Percentiles rank a stretch among this genome's conserved stretches.
Evolutionary conservation across 2,329 filamentous ascomycete species (phyloP).

Genomic region (Fusarium scirpi): DNA sequence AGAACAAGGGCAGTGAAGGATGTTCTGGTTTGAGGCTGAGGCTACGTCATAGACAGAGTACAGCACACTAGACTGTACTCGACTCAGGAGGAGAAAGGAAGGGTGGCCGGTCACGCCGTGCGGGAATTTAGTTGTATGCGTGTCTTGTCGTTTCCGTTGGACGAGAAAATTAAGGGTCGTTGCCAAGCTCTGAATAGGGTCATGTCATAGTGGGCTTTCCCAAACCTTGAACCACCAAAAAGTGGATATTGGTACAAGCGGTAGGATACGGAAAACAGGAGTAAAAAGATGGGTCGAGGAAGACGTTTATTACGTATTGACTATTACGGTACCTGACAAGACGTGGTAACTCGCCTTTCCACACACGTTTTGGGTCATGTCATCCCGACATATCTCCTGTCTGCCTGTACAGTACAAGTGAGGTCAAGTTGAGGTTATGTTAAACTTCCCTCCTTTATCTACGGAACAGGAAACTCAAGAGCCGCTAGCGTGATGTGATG

Average conservation of each 20-base stretch:
- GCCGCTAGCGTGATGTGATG: conserved; percentile 9
- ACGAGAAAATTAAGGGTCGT: conserved; percentile 1
- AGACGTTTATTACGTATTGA: background rate
- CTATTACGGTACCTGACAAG: background rate
- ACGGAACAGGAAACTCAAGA: background rate
- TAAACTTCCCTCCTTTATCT: background rate
- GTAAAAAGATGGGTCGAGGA: background rate
- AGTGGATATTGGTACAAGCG: background rate
- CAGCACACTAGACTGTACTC: background rate
- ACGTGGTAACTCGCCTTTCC: background rate
- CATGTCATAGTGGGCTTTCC: conserved; percentile 13
- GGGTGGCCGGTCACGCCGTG: background rate
- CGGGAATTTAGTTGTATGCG: background rate
- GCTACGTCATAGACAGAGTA: background rate
- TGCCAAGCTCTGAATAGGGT: conserved; percentile 15
- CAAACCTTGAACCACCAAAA: background rate
- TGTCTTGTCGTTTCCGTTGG: background rate
- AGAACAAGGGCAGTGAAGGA: conserved; percentile 24
- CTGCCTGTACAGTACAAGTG: background rate
- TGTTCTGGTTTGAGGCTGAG: conserved; percentile 1
- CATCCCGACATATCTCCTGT: background rate
- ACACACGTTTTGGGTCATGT: background rate
- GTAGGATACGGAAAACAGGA: background rate
- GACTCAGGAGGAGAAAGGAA: background rate
- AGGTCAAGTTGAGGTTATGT: background rate